Evolutionary conservation across 805 yeast species (phyloP).

Genomic region (Wickerhamiella bombiphila): DNA sequence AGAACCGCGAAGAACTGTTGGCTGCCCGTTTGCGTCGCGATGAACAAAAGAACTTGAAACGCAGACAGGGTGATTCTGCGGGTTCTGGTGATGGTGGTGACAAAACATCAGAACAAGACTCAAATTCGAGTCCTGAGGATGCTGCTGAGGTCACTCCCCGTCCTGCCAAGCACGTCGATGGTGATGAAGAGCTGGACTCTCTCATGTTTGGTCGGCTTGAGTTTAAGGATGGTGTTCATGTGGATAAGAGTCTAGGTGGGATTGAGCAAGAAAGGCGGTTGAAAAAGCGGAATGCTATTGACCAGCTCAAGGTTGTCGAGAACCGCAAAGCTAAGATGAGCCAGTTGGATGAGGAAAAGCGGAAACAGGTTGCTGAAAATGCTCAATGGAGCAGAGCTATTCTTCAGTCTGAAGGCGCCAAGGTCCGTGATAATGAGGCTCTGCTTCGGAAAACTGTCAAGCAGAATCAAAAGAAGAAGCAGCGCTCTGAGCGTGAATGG

Average conservation of each 20-base stretch:
- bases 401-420: constrained; percentile 75
- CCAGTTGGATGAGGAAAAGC: constrained; percentile 47
- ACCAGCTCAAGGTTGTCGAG: constrained; percentile 68
- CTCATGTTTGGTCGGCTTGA: constrained; percentile 70
- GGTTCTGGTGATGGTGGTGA: constrained; percentile 8
- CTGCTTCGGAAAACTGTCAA: constrained; percentile 73
- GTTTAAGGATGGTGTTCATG: constrained; percentile 67
- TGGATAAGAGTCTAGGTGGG: constrained; percentile 54
- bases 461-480: constrained; percentile 67
- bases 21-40: constrained; percentile 29
- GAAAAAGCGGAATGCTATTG: constrained; percentile 71
- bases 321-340: constrained; percentile 52
- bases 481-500: constrained; percentile 87
- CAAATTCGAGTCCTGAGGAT: constrained; percentile 29
- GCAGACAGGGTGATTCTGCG: constrained; percentile 23
- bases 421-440: constrained; percentile 79
- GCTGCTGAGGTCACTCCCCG: constrained; percentile 20
- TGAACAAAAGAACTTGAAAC: constrained; percentile 21
- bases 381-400: constrained; percentile 75
- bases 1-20: constrained; percentile 41
- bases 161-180: constrained; percentile 23
- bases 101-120: constrained; percentile 14
- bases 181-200: constrained; percentile 24
- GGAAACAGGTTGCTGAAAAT: constrained; percentile 45
- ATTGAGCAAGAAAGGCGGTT: constrained; percentile 33